Evolutionary conservation across 2,329 filamentous ascomycete species (phyloP).

Genomic region (Aspergillus vadensis): DNA sequence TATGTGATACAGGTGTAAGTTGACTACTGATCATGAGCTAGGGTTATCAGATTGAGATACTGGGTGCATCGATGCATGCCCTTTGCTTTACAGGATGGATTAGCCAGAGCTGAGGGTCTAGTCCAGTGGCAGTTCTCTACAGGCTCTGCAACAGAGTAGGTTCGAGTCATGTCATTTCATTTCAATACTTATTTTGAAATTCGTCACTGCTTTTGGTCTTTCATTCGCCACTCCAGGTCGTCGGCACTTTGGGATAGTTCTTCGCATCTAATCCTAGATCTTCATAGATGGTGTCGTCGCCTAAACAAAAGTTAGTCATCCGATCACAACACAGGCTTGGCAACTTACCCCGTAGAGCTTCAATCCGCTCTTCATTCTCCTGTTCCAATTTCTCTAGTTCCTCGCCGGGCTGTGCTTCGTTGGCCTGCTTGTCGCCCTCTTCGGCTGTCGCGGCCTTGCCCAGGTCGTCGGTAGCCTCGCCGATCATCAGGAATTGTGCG

Average conservation of each 20-base stretch:
- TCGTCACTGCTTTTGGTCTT: background rate
- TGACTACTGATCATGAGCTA: no score
- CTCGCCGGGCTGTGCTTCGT: conserved; percentile 66
- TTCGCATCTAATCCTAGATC: conserved; percentile 61
- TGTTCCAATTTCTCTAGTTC: conserved; percentile 74
- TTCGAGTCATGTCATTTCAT: background rate
- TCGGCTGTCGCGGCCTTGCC: conserved; percentile 41
- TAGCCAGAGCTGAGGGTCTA: background rate
- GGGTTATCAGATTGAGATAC: background rate
- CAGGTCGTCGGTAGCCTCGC: conserved; percentile 49
- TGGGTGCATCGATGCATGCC: background rate
- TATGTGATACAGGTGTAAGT: no score
- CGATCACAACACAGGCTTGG: background rate
- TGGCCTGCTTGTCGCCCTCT: conserved; percentile 49
- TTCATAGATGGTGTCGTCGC: conserved; percentile 62
- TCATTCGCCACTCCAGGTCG: conserved; percentile 55
- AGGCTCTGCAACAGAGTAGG: background rate
- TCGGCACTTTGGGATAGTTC: conserved; percentile 65
- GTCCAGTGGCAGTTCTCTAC: background rate
- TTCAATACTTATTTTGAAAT: background rate
- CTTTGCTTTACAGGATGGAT: background rate
- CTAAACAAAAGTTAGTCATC: conserved; percentile 32
- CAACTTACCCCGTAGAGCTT: conserved; percentile 55
- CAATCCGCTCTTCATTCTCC: conserved; percentile 70
- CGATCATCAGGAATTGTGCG: conserved; percentile 77